phyloP scores from a whole-genome alignment of 2,329 filamentous ascomycete genomes.

The Lecanicillium sp. region DNA sequence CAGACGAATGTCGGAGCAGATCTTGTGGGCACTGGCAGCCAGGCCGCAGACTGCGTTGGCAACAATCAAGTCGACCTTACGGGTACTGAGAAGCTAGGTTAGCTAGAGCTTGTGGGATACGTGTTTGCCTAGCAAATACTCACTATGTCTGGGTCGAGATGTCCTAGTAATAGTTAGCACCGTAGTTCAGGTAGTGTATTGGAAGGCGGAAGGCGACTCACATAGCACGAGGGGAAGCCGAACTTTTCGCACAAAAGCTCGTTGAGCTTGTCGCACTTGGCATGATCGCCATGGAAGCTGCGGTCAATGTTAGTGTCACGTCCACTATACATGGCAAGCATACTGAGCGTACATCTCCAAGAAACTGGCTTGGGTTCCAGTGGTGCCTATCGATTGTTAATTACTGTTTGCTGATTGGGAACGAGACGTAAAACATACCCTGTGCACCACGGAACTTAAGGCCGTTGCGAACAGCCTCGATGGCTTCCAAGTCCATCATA shows the following conservation, averaged over 20 bases:
- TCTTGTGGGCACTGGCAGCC: slow-evolving; percentile 65
- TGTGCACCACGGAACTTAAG: slow-evolving; percentile 68
- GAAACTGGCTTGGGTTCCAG: slow-evolving; percentile 73
- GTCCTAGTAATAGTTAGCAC: slow-evolving; percentile 6
- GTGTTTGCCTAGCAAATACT: slow-evolving; percentile 1
- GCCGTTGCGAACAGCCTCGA: slow-evolving; percentile 60
- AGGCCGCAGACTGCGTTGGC: slow-evolving; percentile 73
- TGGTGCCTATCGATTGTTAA: no score
- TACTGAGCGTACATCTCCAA: no score
- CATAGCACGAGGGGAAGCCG: slow-evolving; percentile 43
- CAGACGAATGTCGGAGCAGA: slow-evolving; percentile 67
- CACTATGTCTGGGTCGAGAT: slow-evolving; percentile 58
- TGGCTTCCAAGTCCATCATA: slow-evolving; percentile 61
- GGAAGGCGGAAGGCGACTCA: slow-evolving; percentile 40
- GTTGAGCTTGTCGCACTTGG: slow-evolving; percentile 47
- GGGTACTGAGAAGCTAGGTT: slow-evolving; percentile 30
- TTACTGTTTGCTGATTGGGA: no score
- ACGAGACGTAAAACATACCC: no score
- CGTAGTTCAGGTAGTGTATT: not conserved
- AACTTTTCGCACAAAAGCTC: slow-evolving; percentile 46
- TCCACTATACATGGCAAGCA: no score
- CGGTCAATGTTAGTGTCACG: no score
- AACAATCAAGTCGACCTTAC: slow-evolving; percentile 77
- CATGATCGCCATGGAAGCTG: slow-evolving; percentile 37
- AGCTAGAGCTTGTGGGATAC: not conserved